These are phyloP conservation scores for Termitomyces sp. DNA, from an alignment of 768 basidiomycete species.

Conservation along the genomic window DNA sequence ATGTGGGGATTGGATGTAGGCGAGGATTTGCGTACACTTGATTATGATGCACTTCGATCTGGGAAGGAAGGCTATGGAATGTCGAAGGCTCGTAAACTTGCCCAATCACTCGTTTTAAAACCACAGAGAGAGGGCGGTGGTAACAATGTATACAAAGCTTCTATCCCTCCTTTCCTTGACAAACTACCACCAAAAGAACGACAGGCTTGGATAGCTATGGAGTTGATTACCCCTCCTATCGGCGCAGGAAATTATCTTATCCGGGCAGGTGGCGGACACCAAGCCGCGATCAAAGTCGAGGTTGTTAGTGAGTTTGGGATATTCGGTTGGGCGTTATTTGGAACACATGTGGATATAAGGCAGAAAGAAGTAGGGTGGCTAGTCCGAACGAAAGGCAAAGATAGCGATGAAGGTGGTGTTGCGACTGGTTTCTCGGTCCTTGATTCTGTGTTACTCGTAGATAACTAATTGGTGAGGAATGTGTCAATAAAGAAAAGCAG, in stretches of 20 bases:
- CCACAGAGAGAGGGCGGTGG: slow-evolving; percentile 98
- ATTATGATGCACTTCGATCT: slow-evolving; percentile 17
- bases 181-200: slow-evolving; percentile 53
- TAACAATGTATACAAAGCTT: slow-evolving; percentile 87
- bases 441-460: slow-evolving; percentile 61
- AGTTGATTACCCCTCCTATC: slow-evolving; percentile 75
- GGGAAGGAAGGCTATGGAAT: slow-evolving; percentile 36
- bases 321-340: slow-evolving; percentile 86
- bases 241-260: slow-evolving; percentile 70
- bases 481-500: background rate
- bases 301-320: slow-evolving; percentile 90
- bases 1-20: slow-evolving; percentile 79
- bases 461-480: slow-evolving; percentile 17
- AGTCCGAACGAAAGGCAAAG: slow-evolving; percentile 84
- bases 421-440: slow-evolving; percentile 78
- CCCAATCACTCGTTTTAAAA: slow-evolving; percentile 75
- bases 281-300: slow-evolving; percentile 48
- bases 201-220: slow-evolving; percentile 95
- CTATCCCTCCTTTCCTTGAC: slow-evolving; percentile 75
- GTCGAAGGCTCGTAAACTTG: slow-evolving; percentile 41
- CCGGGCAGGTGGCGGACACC: slow-evolving; percentile 51
- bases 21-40: slow-evolving; percentile 26
- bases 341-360: slow-evolving; percentile 34
- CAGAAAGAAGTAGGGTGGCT: slow-evolving; percentile 79
- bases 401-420: slow-evolving; percentile 89